phyloP scores from a whole-genome alignment of 768 basidiomycete genomes.

The Phanerochaete sordida region DNA sequence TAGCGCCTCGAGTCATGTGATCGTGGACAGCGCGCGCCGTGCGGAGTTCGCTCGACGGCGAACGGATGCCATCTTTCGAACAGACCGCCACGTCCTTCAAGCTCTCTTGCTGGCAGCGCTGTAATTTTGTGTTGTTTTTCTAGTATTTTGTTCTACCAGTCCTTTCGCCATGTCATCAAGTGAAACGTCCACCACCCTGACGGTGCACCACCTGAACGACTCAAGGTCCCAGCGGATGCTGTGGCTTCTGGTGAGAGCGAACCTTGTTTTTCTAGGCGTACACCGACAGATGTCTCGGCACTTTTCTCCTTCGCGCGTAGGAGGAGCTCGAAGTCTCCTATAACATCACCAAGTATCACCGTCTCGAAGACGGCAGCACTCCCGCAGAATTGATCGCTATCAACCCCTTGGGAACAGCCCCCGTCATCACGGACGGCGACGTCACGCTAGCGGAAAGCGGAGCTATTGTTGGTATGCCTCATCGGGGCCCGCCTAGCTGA shows the following conservation, averaged over 20 bases:
- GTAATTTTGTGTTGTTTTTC: too few species aligned
- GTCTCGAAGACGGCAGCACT: conserved; percentile 21
- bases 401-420: conserved; percentile 34
- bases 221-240: conserved; percentile 48
- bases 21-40: too few species aligned
- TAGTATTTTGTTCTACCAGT: too few species aligned
- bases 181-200: conserved; percentile 2
- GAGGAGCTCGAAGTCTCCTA: conserved; percentile 47
- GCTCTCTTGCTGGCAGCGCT: too few species aligned
- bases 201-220: conserved; percentile 43
- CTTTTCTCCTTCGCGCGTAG: conserved; percentile 21
- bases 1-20: too few species aligned
- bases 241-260: conserved; percentile 36
- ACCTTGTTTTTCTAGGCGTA: not conserved
- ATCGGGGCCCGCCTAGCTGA: not conserved
- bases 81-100: not conserved
- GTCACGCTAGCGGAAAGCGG: conserved; percentile 36
- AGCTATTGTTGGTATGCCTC: conserved; percentile 30
- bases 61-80: not conserved
- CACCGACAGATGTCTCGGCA: not conserved
- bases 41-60: too few species aligned
- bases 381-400: conserved; percentile 29
- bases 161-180: too few species aligned
- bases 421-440: conserved; percentile 35
- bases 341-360: conserved; percentile 30